A percentile compares a stretch with the other conserved stretches of the same genome.
Conservation (phyloP, 73 alveolate species). For the Paramecium pentaurelia region DNA sequence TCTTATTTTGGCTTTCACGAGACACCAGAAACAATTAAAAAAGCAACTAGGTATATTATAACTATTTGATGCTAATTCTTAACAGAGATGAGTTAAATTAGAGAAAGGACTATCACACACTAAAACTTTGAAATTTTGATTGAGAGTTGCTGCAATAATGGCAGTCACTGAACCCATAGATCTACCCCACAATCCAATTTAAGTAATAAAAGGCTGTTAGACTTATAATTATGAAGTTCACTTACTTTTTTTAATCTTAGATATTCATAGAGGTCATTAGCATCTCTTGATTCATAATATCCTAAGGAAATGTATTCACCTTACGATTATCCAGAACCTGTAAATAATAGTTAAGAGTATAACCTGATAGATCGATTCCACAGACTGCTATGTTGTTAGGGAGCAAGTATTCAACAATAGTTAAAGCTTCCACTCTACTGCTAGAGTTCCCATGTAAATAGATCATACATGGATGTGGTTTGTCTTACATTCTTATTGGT, state of each 20-base stretch:
- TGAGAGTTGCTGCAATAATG: constrained; percentile 65
- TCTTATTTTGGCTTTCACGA: background rate
- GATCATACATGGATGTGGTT: constrained; percentile 70
- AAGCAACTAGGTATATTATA: background rate
- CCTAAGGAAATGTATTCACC: constrained; percentile 93
- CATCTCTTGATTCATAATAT: constrained; percentile 77
- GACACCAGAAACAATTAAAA: constrained; percentile 12
- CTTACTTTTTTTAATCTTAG: constrained; percentile 66
- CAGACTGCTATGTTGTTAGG: constrained; percentile 69
- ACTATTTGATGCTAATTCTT: constrained; percentile 4
- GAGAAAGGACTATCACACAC: constrained; percentile 43
- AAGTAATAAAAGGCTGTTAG: constrained; percentile 53
- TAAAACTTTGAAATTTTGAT: background rate
- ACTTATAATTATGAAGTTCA: background rate
- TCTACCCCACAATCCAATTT: constrained; percentile 90
- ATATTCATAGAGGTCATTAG: constrained; percentile 66
- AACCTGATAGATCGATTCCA: constrained; percentile 75
- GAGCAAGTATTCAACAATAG: constrained; percentile 58
- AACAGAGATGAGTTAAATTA: background rate
- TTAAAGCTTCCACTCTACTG: constrained; percentile 63
- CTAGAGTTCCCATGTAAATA: constrained; percentile 80
- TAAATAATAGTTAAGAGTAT: background rate
- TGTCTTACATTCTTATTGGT: background rate
- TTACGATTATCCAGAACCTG: constrained; percentile 87
- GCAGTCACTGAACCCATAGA: constrained; percentile 93